These are phyloP conservation scores for Epicoccum sorghinum DNA, from an alignment of 2,329 filamentous ascomycete genomes.

Conservation along the genomic window DNA sequence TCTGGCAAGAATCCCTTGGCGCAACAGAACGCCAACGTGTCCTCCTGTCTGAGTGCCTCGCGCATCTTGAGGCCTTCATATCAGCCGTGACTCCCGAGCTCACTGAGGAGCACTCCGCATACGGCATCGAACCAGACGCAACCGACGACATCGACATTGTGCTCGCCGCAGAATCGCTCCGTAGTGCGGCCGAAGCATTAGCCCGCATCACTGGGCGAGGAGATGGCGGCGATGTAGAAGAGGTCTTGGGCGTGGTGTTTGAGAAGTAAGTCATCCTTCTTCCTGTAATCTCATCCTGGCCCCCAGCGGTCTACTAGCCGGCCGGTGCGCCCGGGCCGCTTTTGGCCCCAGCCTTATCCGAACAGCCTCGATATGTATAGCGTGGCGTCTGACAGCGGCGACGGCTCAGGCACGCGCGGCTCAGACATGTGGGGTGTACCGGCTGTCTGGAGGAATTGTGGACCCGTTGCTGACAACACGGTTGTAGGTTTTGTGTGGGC, in stretches of 20 bases:
- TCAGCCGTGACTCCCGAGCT: conserved; percentile 54
- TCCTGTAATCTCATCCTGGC: not conserved
- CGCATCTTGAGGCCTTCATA: conserved; percentile 76
- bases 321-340: conserved; percentile 4
- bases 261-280: conserved; percentile 74
- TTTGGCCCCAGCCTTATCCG: conserved; percentile 5
- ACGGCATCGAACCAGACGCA: conserved; percentile 3
- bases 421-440: not conserved
- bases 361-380: conserved; percentile 24
- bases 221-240: conserved; percentile 87
- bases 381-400: conserved; percentile 25
- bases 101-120: conserved; percentile 10
- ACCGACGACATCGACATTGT: conserved; percentile 71
- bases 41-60: conserved; percentile 75
- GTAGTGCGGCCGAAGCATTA: conserved; percentile 53
- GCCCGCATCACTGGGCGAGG: conserved; percentile 87
- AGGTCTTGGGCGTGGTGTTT: conserved; percentile 95
- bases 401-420: conserved; percentile 3
- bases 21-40: conserved; percentile 89
- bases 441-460: not conserved
- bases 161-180: conserved; percentile 85
- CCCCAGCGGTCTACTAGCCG: not conserved
- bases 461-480: not conserved
- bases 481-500: conserved; percentile 28
- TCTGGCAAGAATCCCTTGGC: conserved; percentile 83